These are phyloP conservation scores for Coniophora puteana DNA, from an alignment of 1,284 basidiomycete genomes.

Conservation along the genomic window DNA sequence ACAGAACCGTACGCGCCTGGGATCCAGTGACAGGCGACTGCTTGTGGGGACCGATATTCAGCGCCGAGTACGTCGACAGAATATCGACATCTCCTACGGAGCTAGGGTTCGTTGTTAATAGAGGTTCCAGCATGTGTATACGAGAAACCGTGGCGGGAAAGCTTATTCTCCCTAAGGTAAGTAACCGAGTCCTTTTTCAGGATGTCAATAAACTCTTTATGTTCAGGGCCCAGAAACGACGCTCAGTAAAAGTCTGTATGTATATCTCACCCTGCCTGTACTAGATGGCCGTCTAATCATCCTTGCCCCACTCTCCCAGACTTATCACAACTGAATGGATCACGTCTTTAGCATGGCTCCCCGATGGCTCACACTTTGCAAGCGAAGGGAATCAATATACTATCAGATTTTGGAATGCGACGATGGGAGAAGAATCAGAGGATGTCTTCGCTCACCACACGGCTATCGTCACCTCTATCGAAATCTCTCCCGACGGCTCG, in stretches of 20 bases:
- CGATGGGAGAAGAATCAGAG: conserved; percentile 23
- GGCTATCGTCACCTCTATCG: conserved; percentile 25
- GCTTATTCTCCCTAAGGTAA: too few species aligned
- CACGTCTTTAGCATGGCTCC: conserved; percentile 23
- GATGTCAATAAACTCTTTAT: too few species aligned
- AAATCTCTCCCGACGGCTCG: conserved; percentile 27
- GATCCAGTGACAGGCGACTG: too few species aligned
- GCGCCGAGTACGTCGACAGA: neutral
- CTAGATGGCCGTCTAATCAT: too few species aligned
- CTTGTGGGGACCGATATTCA: too few species aligned
- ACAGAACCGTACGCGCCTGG: too few species aligned
- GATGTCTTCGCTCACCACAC: conserved; percentile 28
- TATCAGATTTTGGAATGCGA: conserved; percentile 26
- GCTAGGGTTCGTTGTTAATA: neutral
- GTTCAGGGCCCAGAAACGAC: too few species aligned
- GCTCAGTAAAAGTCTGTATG: too few species aligned
- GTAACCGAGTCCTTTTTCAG: neutral
- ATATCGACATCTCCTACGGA: neutral
- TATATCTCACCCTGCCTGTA: too few species aligned
- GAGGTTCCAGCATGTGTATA: neutral
- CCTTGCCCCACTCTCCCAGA: neutral
- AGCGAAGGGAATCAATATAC: conserved; percentile 26
- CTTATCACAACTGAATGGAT: conserved; percentile 25
- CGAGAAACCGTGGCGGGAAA: too few species aligned
- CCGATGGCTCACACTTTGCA: conserved; percentile 22